Evolutionary conservation across 2,329 filamentous ascomycete genomes (phyloP), one percentile per base, ranked within the genome.

Genomic region (Chrysoporthe austroafricana): DNA sequence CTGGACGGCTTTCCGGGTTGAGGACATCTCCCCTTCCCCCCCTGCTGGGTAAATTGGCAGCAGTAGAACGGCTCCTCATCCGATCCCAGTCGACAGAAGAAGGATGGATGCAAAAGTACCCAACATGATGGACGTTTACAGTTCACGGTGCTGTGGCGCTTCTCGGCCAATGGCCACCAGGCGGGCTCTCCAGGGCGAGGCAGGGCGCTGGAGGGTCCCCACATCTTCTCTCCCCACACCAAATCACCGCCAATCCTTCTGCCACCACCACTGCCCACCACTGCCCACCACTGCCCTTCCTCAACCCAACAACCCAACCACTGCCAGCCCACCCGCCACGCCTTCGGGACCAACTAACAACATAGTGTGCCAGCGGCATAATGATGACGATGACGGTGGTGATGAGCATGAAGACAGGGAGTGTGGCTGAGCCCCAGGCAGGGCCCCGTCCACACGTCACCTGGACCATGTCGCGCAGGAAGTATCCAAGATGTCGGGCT

Each of bases 231-330:
- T 4, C 46, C 61, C 26, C 39, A 66, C 48, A n/a, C n/a, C 39
- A 52, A 66, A 62, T 66, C 58, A 57, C 64, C 58, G 64, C 59
- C 64, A 62, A 57, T 62, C 58, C 58, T 62, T 66, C 64, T 26
- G 39, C 46, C 58, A 46, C 7, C 46, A 16, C 11, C 16, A 6
- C 14, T 34, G 14, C 50, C 14, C 8, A 3, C 14, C 21, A 52
- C 48, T 52, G 21, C 48, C 46, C 48, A 26, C 48, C 21, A 32
- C 2, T 26, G 26, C 26, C 26, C 36, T 39, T 39, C 6, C 36
- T 39, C 36, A 39, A 39, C 36, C 26, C 26, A 26, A 26, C 36
- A 39, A 39, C 4, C 36, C 36, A 26, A 26, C 26, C 26, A 26
- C 26, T 26, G 26, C 26, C 26, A 26, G 26, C 26, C 26, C 26